Evolutionary conservation across 2,329 filamentous ascomycete genomes (phyloP).

Genomic region (Trichoderma harzianum): DNA sequence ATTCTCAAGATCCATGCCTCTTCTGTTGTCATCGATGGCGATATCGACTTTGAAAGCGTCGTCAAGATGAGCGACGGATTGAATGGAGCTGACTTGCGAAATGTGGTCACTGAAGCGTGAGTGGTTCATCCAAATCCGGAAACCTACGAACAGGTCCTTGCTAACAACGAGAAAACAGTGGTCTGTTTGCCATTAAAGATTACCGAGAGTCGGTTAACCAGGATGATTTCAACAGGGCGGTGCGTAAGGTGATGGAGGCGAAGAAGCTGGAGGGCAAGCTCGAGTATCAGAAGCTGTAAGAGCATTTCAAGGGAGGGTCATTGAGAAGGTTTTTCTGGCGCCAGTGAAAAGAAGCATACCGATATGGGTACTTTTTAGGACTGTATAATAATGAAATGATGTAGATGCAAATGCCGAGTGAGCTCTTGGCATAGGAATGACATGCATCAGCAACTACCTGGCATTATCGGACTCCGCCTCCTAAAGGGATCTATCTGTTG

Average conservation of each 20-base stretch:
- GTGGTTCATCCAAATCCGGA: conserved; percentile 35
- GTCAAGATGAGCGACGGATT: conserved; percentile 99
- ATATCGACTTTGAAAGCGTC: conserved; percentile 97
- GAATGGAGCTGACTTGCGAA: conserved; percentile 95
- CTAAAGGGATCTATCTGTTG: neutral
- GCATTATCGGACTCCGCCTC: neutral
- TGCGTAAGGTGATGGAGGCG: conserved; percentile 91
- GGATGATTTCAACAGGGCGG: conserved; percentile 99
- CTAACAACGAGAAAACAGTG: conserved; percentile 48
- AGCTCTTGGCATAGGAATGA: conserved; percentile 27
- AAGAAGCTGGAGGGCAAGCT: conserved; percentile 99
- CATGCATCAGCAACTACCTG: neutral
- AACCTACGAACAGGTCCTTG: neutral
- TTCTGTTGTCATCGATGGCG: conserved; percentile 83
- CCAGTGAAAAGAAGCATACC: neutral
- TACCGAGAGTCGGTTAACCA: conserved; percentile 95
- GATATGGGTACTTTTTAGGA: conserved; percentile 25
- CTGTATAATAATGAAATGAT: conserved; percentile 29
- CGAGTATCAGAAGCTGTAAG: conserved; percentile 90
- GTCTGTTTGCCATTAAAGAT: conserved; percentile 96
- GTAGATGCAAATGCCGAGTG: conserved; percentile 23
- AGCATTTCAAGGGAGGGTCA: neutral
- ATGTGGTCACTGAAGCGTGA: conserved; percentile 97
- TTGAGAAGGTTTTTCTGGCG: neutral
- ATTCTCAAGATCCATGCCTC: conserved; percentile 96